These are phyloP conservation scores for Pleomassaria siparia DNA, from an alignment of 2,329 filamentous ascomycete species.

Conservation along the genomic window DNA sequence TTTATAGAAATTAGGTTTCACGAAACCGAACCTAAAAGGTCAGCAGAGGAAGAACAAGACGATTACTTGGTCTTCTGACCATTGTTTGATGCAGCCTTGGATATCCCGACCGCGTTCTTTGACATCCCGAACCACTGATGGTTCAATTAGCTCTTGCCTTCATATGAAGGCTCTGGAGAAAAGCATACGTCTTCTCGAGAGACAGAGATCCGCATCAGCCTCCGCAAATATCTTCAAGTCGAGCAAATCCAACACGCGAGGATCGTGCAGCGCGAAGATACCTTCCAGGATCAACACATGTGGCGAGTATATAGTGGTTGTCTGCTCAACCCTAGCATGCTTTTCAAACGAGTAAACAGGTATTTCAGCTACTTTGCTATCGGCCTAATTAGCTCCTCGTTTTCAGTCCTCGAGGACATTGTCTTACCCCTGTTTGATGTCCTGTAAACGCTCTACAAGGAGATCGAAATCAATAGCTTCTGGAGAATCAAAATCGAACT, in stretches of 20 bases:
- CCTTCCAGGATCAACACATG: constrained; percentile 95
- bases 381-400: constrained; percentile 17
- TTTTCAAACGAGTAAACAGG: constrained; percentile 94
- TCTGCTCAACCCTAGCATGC: constrained; percentile 76
- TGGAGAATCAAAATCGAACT: constrained; percentile 95
- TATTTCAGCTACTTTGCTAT: constrained; percentile 82
- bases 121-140: constrained; percentile 78
- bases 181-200: constrained; percentile 79
- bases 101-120: constrained; percentile 86
- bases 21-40: constrained; percentile 87
- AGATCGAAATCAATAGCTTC: constrained; percentile 94
- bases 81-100: constrained; percentile 96
- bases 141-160: neutral
- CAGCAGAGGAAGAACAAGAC: too few relatives aligned
- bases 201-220: constrained; percentile 90
- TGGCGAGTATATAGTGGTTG: constrained; percentile 90
- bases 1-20: constrained; percentile 95
- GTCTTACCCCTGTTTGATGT: constrained; percentile 89
- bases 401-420: neutral
- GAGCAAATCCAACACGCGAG: constrained; percentile 78
- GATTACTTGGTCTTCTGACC: too few relatives aligned
- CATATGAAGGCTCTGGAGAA: neutral
- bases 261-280: constrained; percentile 92
- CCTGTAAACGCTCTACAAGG: constrained; percentile 73
- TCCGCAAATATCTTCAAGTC: constrained; percentile 98